Evolutionary conservation across 192 early-diverging fungal genomes (phyloP), one percentile per base, ranked within the genome.

Genomic region (Spizellomyces punctatus): DNA sequence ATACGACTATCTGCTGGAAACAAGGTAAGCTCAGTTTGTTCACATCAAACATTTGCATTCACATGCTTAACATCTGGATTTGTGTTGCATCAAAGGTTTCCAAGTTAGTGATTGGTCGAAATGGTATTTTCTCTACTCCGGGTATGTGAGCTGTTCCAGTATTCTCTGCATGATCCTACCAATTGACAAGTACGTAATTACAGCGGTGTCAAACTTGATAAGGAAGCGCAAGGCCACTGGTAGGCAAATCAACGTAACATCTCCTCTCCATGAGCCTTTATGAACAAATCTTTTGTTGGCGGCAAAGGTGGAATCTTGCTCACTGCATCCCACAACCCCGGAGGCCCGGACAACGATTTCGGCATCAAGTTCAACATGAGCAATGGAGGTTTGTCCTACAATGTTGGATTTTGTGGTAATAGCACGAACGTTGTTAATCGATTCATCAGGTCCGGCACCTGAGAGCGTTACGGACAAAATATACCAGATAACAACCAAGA

Each of bases 291-390:
- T 14, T 73, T 43, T 75, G 5, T 64, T n/a, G 21, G 10, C 3
- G 36, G 8, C 66, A 22, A 48, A 87, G 89, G 93, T 76, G 96
- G 96, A 58, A 96, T 99, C 58, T 86, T 99, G 57, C 81, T 99
- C 71, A 98, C 95, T n/a, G 97, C 97, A 10, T 96, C 95, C 42
- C 97, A 99, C 85, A 99, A 99, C 83, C 96, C 97, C 17, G 97
- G 97, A 59, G 97, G 97, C 58, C 97, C 97, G 36, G 85, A 94
- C 43, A 91, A 94, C 71, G 97, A 99, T 80, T 99, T 99, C 88
- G 97, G 97, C 60, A 96, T 99, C 80, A 99, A 99, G 82, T 99
- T 94, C 82, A 99, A 99, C 82, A 90, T 91, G 69, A 83, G 86
- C 85, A 99, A 96, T 79, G 97, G 97, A 58, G 97, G 85, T 82